phyloP scores from a whole-genome alignment of 1,284 basidiomycete genomes.

The Exsudoporus floridanus region DNA sequence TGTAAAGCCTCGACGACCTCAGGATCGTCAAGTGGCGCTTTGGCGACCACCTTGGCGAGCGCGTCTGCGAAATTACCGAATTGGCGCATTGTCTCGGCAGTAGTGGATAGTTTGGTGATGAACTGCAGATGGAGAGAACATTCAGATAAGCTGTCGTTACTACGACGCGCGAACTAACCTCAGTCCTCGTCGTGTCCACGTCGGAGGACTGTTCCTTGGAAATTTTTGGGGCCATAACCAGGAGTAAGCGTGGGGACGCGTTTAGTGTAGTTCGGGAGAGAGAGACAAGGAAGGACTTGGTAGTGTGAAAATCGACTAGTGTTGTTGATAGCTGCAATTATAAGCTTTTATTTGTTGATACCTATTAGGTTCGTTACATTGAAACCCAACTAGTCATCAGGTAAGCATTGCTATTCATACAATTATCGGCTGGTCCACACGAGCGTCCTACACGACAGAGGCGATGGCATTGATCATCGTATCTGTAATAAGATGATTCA shows the following conservation, averaged over 20 bases:
- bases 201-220: conserved; percentile 30
- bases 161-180: conserved; percentile 28
- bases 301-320: conserved; percentile 40
- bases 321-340: conserved; percentile 42
- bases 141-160: conserved; percentile 24
- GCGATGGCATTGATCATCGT: conserved; percentile 1
- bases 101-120: conserved; percentile 48
- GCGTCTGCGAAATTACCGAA: conserved; percentile 57
- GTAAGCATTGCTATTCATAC: conserved; percentile 34
- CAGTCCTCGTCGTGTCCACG: conserved; percentile 28
- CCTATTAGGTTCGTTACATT: conserved; percentile 37
- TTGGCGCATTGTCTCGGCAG: conserved; percentile 59
- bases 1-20: conserved; percentile 32
- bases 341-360: conserved; percentile 44
- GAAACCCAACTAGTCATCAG: conserved; percentile 40
- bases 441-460: conserved; percentile 14
- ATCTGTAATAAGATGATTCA: conserved; percentile 12
- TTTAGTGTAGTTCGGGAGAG: conserved; percentile 24
- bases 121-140: conserved; percentile 42
- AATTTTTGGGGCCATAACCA: conserved; percentile 29
- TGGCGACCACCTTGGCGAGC: conserved; percentile 46
- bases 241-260: conserved; percentile 27
- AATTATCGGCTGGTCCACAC: conserved; percentile 15
- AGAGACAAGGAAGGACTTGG: conserved; percentile 34
- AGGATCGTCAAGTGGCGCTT: conserved; percentile 36